Evolutionary conservation across 352 stramenopile species (phyloP).

Genomic region (Globisporangium recalcitrans): DNA sequence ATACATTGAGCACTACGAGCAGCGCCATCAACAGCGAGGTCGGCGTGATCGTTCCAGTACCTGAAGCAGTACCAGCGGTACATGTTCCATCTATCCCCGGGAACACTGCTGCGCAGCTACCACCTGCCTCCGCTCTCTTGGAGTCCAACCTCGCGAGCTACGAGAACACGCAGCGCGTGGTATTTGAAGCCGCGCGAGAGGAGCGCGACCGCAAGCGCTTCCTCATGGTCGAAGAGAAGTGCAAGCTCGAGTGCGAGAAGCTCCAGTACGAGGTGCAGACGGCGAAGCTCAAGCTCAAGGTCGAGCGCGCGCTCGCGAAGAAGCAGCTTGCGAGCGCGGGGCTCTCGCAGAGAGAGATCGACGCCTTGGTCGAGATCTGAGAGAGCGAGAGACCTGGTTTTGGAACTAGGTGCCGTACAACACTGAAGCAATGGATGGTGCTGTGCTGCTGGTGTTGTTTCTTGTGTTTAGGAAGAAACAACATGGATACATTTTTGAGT

Average conservation of each 20-base stretch:
- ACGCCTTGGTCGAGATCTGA: constrained; percentile 16
- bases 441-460: not conserved
- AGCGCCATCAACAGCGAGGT: not conserved
- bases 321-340: constrained; percentile 50
- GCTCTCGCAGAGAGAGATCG: constrained; percentile 35
- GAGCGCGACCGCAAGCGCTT: constrained; percentile 60
- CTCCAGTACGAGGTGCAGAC: constrained; percentile 53
- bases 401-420: not conserved
- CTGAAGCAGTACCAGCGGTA: not conserved
- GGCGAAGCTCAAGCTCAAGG: constrained; percentile 40
- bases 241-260: constrained; percentile 60
- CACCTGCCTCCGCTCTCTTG: constrained; percentile 2
- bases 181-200: constrained; percentile 51
- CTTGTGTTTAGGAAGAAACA: constrained; percentile 1
- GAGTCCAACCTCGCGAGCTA: constrained; percentile 18
- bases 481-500: not conserved
- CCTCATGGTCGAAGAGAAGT: constrained; percentile 52
- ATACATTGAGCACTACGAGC: not conserved
- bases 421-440: not conserved
- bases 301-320: constrained; percentile 46
- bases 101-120: constrained; percentile 3
- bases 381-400: not conserved
- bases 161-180: constrained; percentile 46
- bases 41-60: not conserved
- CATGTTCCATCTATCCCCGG: not conserved